Evolutionary conservation across 2,329 filamentous ascomycete species (phyloP).

Genomic region (Aspergillus luchuensis): DNA sequence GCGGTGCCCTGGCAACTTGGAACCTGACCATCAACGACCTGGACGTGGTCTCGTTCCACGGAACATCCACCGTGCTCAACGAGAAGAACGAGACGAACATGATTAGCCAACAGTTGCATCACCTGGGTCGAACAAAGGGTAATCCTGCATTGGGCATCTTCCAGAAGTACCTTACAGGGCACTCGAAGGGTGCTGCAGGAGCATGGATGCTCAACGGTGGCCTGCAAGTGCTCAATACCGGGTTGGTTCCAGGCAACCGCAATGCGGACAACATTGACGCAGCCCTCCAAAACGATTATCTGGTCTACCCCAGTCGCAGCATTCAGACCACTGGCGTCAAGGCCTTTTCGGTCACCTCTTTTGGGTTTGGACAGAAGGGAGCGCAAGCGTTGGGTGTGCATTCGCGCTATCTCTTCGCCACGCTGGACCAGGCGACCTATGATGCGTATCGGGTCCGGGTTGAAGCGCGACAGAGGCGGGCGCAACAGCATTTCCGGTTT

Average conservation of each 20-base stretch:
- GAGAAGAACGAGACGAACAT: constrained; percentile 98
- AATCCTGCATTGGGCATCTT: constrained; percentile 92
- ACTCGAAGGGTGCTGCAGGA: constrained; percentile 95
- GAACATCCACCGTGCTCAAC: constrained; percentile 93
- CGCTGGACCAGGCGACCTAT: background rate
- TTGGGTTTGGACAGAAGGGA: constrained; percentile 10
- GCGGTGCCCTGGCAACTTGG: constrained; percentile 3
- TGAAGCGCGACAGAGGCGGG: background rate
- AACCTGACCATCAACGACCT: constrained; percentile 66
- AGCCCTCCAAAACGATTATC: constrained; percentile 89
- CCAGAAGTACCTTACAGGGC: constrained; percentile 96
- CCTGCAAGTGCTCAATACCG: constrained; percentile 87
- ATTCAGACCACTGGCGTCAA: background rate
- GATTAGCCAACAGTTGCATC: constrained; percentile 86
- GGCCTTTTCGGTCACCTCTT: constrained; percentile 8
- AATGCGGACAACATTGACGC: constrained; percentile 96
- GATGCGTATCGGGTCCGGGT: background rate
- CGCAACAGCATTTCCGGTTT: background rate
- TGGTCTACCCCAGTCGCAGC: constrained; percentile 1
- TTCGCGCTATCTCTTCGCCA: constrained; percentile 9
- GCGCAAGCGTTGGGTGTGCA: constrained; percentile 5
- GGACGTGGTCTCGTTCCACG: constrained; percentile 91
- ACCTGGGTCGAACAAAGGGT: constrained; percentile 89
- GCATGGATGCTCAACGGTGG: constrained; percentile 99
- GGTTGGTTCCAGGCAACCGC: constrained; percentile 88